Evolutionary conservation across 2,329 filamentous ascomycete genomes (phyloP).

Genomic region (Aspergillus awamori): DNA sequence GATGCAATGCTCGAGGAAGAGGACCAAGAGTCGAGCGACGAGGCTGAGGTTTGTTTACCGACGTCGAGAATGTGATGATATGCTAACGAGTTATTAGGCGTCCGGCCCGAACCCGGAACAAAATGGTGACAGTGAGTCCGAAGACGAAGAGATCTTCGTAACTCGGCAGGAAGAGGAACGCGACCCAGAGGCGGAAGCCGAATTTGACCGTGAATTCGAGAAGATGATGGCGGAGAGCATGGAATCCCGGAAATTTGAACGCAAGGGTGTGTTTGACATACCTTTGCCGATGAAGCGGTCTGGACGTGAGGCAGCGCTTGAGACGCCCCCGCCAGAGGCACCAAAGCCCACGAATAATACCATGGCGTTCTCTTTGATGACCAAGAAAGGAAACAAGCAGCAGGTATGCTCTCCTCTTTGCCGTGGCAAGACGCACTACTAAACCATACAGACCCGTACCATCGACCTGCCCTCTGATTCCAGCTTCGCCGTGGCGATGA

Average conservation of each 20-base stretch:
- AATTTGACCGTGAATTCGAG: conserved; percentile 96
- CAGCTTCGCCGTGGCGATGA: conserved; percentile 94
- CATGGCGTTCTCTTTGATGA: conserved; percentile 97
- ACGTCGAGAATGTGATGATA: too few species aligned
- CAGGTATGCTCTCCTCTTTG: conserved; percentile 63
- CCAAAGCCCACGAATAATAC: conserved; percentile 54
- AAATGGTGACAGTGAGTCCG: conserved; percentile 58
- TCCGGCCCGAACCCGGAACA: conserved; percentile 51
- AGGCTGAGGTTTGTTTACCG: conserved; percentile 26
- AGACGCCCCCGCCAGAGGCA: conserved; percentile 42
- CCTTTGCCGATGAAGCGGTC: conserved; percentile 83
- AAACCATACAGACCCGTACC: conserved; percentile 70
- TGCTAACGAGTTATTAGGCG: conserved; percentile 34
- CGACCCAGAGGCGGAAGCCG: conserved; percentile 91
- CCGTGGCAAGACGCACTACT: conserved; percentile 12
- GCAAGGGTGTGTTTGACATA: conserved; percentile 94
- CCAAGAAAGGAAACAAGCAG: conserved; percentile 93
- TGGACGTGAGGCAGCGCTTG: conserved; percentile 60
- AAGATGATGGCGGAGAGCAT: conserved; percentile 98
- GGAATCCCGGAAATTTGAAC: conserved; percentile 93
- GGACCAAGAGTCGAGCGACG: conserved; percentile 54
- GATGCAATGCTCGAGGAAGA: conserved; percentile 61
- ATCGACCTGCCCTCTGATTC: conserved; percentile 87
- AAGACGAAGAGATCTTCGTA: conserved; percentile 89
- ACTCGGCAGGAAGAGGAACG: conserved; percentile 86